phyloP scores from a whole-genome alignment of 108 stramenopile genomes.

The Pseudonitzschia multistriata region DNA sequence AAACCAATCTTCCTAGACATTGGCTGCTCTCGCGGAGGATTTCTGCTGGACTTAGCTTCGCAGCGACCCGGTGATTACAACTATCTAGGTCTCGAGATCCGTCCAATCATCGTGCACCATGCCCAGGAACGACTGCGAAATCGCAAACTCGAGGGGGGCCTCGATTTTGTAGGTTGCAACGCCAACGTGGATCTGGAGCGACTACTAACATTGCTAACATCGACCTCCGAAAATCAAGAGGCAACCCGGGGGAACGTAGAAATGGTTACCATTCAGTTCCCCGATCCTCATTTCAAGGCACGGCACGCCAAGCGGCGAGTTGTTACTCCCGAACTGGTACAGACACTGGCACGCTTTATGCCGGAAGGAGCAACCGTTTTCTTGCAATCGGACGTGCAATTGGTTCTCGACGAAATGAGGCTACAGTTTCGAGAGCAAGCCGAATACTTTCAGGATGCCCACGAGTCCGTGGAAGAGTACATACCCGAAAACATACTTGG shows the following conservation, averaged over 20 bases:
- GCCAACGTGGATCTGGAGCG: slow-evolving; percentile 88
- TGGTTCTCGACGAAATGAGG: slow-evolving; percentile 82
- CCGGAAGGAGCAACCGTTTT: slow-evolving; percentile 52
- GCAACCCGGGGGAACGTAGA: slow-evolving; percentile 28
- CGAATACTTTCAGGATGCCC: slow-evolving; percentile 45
- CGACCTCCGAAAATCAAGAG: neutral
- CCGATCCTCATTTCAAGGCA: slow-evolving; percentile 90
- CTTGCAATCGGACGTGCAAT: slow-evolving; percentile 76
- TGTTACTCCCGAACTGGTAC: slow-evolving; percentile 64
- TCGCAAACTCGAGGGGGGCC: slow-evolving; percentile 41
- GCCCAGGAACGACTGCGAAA: slow-evolving; percentile 66
- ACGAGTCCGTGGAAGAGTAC: slow-evolving; percentile 45
- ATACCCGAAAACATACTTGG: slow-evolving; percentile 62
- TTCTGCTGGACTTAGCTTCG: slow-evolving; percentile 66
- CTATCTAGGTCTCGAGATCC: slow-evolving; percentile 88
- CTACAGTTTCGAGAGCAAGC: slow-evolving; percentile 56
- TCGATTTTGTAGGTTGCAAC: slow-evolving; percentile 85
- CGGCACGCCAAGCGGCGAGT: slow-evolving; percentile 78
- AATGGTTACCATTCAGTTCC: slow-evolving; percentile 85
- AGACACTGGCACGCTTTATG: slow-evolving; percentile 65
- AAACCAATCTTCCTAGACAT: slow-evolving; percentile 81
- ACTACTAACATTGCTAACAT: slow-evolving; percentile 34
- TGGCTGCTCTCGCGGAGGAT: slow-evolving; percentile 88
- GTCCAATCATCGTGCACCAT: slow-evolving; percentile 69
- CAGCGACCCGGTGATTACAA: slow-evolving; percentile 55